These are phyloP conservation scores for Penicillium sp. DNA, from an alignment of 2,329 filamentous ascomycete genomes.

Conservation along the genomic window DNA sequence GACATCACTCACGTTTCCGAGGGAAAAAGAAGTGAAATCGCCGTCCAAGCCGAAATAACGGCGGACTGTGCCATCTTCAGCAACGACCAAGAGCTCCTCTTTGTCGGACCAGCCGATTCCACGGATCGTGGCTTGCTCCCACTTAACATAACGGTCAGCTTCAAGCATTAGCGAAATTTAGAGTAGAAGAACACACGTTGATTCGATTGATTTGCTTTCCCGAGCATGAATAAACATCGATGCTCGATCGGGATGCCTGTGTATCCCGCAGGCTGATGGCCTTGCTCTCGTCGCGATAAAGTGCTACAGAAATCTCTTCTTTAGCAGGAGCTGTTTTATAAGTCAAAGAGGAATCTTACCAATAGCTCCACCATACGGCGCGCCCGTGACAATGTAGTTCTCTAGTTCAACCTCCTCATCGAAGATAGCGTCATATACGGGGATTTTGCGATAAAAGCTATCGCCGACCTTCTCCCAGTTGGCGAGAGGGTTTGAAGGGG, in stretches of 20 bases:
- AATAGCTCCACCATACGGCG: slow-evolving; percentile 89
- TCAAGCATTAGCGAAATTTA: not conserved
- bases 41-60: slow-evolving; percentile 90
- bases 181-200: slow-evolving; percentile 46
- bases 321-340: not conserved
- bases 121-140: slow-evolving; percentile 86
- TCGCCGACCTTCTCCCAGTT: slow-evolving; percentile 95
- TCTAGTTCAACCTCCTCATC: slow-evolving; percentile 91
- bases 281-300: slow-evolving; percentile 84
- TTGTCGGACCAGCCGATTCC: slow-evolving; percentile 96
- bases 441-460: slow-evolving; percentile 91
- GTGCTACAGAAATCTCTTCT: slow-evolving; percentile 52
- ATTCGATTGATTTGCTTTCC: slow-evolving; percentile 84
- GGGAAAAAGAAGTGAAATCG: slow-evolving; percentile 90
- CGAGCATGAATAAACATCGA: slow-evolving; percentile 92
- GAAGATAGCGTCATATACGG: slow-evolving; percentile 90
- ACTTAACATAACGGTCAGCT: slow-evolving; percentile 45
- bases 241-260: slow-evolving; percentile 72
- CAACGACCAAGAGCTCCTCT: slow-evolving; percentile 84
- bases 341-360: slow-evolving; percentile 56
- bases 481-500: slow-evolving; percentile 66
- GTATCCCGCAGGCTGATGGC: slow-evolving; percentile 73
- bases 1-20: slow-evolving; percentile 65
- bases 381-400: slow-evolving; percentile 87
- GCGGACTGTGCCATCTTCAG: slow-evolving; percentile 83